phyloP scores from a whole-genome alignment of 768 basidiomycete genomes.

The Podaxis rugospora region DNA sequence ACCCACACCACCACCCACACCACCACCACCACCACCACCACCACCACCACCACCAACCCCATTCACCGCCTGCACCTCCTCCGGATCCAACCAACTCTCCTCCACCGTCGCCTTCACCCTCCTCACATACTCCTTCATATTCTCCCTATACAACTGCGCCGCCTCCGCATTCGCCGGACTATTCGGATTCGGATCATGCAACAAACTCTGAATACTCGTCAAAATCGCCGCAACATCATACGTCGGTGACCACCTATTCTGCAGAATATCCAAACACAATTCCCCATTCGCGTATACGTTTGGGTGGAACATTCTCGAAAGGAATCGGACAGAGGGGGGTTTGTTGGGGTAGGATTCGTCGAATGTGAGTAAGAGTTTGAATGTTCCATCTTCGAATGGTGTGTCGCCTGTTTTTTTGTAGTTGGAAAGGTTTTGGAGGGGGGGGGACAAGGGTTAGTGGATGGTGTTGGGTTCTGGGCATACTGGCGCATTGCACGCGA shows the following conservation, averaged over 20 bases:
- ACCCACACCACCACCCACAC: background rate
- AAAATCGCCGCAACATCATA: slow-evolving; percentile 99
- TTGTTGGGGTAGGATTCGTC: slow-evolving; percentile 99
- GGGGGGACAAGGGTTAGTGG: background rate
- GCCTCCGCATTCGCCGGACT: slow-evolving; percentile 99
- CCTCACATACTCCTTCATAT: slow-evolving; percentile 97
- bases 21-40: background rate
- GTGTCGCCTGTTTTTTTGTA: slow-evolving; percentile 69
- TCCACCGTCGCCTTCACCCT: slow-evolving; percentile 92
- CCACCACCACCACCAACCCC: background rate
- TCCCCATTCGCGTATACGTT: slow-evolving; percentile 99
- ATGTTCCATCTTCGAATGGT: slow-evolving; percentile 98
- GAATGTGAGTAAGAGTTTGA: slow-evolving; percentile 92
- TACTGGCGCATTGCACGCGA: background rate
- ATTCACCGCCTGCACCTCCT: slow-evolving; percentile 33
- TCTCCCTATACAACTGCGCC: slow-evolving; percentile 92
- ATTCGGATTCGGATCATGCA: slow-evolving; percentile 98
- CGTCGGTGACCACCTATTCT: slow-evolving; percentile 98
- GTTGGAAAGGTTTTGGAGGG: background rate
- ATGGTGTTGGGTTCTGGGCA: background rate
- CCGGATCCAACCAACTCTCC: slow-evolving; percentile 91
- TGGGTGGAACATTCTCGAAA: slow-evolving; percentile 98
- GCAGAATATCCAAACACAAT: slow-evolving; percentile 96
- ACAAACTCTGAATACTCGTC: slow-evolving; percentile 90
- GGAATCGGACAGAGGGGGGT: slow-evolving; percentile 95